phyloP scores from a whole-genome alignment of 495 filamentous ascomycete species.

The Aspergillus kassunensis region DNA sequence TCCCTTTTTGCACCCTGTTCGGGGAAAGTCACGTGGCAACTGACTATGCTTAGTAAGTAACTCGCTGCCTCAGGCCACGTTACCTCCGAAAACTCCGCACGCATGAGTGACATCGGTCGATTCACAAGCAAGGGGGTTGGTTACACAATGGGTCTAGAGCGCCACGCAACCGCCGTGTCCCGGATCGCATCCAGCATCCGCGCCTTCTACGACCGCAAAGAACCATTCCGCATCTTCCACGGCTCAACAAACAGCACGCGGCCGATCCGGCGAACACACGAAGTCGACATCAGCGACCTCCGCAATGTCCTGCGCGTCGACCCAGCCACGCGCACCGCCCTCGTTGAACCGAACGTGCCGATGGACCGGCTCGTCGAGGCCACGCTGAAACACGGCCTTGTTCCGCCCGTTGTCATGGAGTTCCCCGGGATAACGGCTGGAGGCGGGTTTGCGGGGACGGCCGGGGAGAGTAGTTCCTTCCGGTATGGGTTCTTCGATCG shows the following conservation, averaged over 20 bases:
- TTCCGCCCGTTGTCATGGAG: slow-evolving; percentile 55
- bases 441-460: slow-evolving; percentile 53
- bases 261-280: slow-evolving; percentile 45
- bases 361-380: slow-evolving; percentile 47
- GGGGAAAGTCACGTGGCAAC: too few relatives aligned
- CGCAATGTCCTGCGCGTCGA: slow-evolving; percentile 53
- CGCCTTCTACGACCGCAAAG: slow-evolving; percentile 50
- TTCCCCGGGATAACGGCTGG: slow-evolving; percentile 58
- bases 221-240: slow-evolving; percentile 73
- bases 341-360: slow-evolving; percentile 54
- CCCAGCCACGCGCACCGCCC: slow-evolving; percentile 27
- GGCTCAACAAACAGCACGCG: slow-evolving; percentile 76
- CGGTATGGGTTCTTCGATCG: slow-evolving; percentile 54
- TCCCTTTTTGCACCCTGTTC: too few relatives aligned
- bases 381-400: slow-evolving; percentile 36
- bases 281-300: slow-evolving; percentile 50
- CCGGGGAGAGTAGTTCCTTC: slow-evolving; percentile 53
- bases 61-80: too few relatives aligned
- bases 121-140: too few relatives aligned
- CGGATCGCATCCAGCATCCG: slow-evolving; percentile 35
- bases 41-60: too few relatives aligned
- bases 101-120: too few relatives aligned
- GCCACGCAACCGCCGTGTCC: slow-evolving; percentile 7
- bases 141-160: slow-evolving; percentile 4
- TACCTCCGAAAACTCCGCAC: too few relatives aligned